A percentile compares a stretch with the other conserved stretches of the same genome.
phyloP scores from a whole-genome alignment of 768 basidiomycete species.

The Amanita jacksonii region DNA sequence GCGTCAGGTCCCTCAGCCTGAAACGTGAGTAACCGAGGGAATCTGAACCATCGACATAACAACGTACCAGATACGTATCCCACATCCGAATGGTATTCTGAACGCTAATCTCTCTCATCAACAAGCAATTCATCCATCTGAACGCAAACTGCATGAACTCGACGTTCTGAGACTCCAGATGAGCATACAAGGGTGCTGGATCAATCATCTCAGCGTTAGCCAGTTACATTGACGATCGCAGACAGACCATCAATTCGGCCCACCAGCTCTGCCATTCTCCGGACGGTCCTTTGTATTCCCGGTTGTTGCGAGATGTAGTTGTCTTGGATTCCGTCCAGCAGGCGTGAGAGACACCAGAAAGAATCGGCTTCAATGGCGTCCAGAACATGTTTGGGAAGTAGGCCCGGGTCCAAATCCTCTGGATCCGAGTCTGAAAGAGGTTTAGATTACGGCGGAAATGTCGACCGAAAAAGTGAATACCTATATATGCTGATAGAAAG shows the following conservation, averaged over 20 bases:
- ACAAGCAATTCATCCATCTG: constrained; percentile 98
- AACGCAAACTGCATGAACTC: constrained; percentile 99
- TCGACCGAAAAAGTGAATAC: constrained; percentile 29
- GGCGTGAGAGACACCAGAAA: constrained; percentile 95
- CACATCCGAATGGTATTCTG: constrained; percentile 98
- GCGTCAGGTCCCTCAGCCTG: constrained; percentile 97
- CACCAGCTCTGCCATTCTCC: constrained; percentile 90
- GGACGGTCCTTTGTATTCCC: constrained; percentile 89
- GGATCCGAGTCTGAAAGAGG: constrained; percentile 73
- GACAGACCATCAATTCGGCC: constrained; percentile 71
- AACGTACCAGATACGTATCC: constrained; percentile 95
- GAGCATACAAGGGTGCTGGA: constrained; percentile 74
- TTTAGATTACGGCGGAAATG: constrained; percentile 3
- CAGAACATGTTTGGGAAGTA: constrained; percentile 60
- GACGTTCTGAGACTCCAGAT: constrained; percentile 85
- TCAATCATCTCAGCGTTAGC: constrained; percentile 5
- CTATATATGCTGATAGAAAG: constrained; percentile 91
- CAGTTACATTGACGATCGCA: constrained; percentile 4
- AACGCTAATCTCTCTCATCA: constrained; percentile 97
- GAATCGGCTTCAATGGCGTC: constrained; percentile 93
- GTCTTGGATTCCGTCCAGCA: constrained; percentile 96
- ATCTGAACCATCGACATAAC: neutral
- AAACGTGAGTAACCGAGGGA: constrained; percentile 2
- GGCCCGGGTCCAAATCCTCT: constrained; percentile 73
- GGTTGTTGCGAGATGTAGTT: constrained; percentile 97